These are phyloP conservation scores for Eudorina sp. DNA, from an alignment of 139 green algal genomes.

Conservation along the genomic window DNA sequence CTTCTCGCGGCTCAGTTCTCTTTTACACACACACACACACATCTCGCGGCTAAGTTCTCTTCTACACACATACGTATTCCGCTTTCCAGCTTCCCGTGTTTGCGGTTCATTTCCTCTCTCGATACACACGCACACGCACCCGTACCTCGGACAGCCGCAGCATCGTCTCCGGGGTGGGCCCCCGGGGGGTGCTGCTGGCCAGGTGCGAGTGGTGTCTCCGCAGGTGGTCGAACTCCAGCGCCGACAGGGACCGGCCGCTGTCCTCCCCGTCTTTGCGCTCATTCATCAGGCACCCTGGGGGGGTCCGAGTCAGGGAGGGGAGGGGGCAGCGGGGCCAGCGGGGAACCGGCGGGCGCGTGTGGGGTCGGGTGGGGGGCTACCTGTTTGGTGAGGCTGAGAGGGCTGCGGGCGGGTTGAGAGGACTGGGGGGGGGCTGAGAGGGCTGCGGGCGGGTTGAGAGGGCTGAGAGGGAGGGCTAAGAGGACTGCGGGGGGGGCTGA, in stretches of 20 bases:
- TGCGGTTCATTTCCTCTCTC: no score
- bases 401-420: no score
- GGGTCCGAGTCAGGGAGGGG: not conserved
- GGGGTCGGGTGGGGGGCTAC: not conserved
- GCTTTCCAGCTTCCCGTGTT: not conserved
- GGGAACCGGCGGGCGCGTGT: not conserved
- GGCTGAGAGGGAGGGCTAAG: not conserved
- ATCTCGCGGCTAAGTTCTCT: no score
- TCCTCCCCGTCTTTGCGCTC: no score
- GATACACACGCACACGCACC: no score
- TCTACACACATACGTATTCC: not conserved
- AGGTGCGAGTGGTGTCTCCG: not conserved
- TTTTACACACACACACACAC: no score
- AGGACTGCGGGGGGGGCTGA: not conserved
- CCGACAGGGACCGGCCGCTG: not conserved
- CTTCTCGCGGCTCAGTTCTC: not conserved
- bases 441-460: no score
- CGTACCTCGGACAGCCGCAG: not conserved
- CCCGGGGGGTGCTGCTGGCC: not conserved
- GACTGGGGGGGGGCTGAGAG: no score
- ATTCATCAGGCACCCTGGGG: not conserved
- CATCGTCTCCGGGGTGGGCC: not conserved
- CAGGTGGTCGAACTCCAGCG: conserved; percentile 18
- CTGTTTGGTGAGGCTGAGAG: no score
- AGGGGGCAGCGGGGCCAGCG: no score